Conservation (phyloP, 305 asterid species). For the Fraxinus angustifolia region DNA sequence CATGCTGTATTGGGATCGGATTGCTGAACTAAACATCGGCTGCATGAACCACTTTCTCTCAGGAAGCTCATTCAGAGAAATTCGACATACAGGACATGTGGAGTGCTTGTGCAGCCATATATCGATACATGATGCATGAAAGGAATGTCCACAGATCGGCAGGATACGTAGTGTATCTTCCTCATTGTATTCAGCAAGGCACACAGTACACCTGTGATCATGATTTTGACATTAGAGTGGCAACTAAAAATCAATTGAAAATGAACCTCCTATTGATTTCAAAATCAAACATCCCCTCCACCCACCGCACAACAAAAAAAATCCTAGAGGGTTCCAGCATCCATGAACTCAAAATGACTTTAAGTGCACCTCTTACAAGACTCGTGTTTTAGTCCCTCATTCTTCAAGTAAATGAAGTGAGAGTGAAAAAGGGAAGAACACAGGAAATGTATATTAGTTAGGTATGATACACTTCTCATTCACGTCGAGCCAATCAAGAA, state of each 20-base stretch:
- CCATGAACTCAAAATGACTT: not conserved
- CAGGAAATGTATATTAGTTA: not conserved
- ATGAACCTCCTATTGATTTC: not conserved
- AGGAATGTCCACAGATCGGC: constrained; percentile 73
- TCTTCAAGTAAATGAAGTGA: not conserved
- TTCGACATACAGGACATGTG: constrained; percentile 79
- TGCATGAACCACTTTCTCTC: constrained; percentile 53
- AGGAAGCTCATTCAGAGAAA: constrained; percentile 45
- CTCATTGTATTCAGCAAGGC: constrained; percentile 62
- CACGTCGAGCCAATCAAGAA: not conserved
- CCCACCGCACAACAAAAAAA: not conserved
- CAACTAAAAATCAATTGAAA: not conserved
- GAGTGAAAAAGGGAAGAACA: not conserved
- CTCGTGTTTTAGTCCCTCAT: not conserved
- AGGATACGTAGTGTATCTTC: constrained; percentile 63
- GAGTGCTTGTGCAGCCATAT: constrained; percentile 76
- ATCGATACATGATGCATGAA: constrained; percentile 69
- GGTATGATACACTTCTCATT: not conserved
- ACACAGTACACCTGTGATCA: constrained; percentile 52
- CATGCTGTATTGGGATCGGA: constrained; percentile 42
- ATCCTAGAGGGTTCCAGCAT: not conserved
- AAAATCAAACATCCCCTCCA: not conserved
- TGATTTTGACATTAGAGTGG: not conserved
- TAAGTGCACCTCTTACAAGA: not conserved
- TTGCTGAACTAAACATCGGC: constrained; percentile 51